Evolutionary conservation across 1,139 yeast genomes (phyloP), one percentile per base, ranked within the genome.

Genomic region (Blastobotrys raffinosifermentans): DNA sequence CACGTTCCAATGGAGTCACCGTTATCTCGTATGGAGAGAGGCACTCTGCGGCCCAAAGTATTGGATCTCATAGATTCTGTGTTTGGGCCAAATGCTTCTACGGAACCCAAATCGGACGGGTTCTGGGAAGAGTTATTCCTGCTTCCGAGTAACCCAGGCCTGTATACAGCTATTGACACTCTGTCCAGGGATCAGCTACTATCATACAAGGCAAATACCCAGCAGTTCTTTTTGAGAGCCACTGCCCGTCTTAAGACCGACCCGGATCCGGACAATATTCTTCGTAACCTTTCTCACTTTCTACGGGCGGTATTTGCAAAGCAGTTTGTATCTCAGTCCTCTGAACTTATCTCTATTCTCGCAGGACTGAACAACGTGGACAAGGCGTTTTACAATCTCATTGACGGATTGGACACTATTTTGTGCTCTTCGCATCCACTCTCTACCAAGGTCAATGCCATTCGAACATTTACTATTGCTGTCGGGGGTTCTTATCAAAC

Each of bases 111-210:
- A 14, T 20, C 46, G 1, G 57, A 58, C 4, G 64, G 62, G 8
- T 64, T 50, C 44, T 64, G 69, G 69, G 55, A 57, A 18, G 68
- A 64, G 43, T 53, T 64, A 32, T 64, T 59, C 41, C 41, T 64
- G 10, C 50, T 64, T 34, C 54, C 55, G 16, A 60, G 62, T 32
- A 53, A 59, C 34, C 47, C 43, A 30, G 60, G 54, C 19, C 47
- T 64, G 35, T 33, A 38, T 14, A 44, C 45, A 4, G 42, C 40
- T 1, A 37, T 64, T 14, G 43, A 43, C 7, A 34, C 36, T 2
- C 31, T 52, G 16, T 32, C 57, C 3, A 44, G 57, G 2, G 63
- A 58, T 14, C 41, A 45, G 34, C 29, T 61, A 22, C 41, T 61
- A n/a, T 47, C 45, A 17, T 26, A 41, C 35, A 35, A 44, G 33